Conservation (phyloP, 1,139 yeast species). For the Ogataea hybrid region DNA sequence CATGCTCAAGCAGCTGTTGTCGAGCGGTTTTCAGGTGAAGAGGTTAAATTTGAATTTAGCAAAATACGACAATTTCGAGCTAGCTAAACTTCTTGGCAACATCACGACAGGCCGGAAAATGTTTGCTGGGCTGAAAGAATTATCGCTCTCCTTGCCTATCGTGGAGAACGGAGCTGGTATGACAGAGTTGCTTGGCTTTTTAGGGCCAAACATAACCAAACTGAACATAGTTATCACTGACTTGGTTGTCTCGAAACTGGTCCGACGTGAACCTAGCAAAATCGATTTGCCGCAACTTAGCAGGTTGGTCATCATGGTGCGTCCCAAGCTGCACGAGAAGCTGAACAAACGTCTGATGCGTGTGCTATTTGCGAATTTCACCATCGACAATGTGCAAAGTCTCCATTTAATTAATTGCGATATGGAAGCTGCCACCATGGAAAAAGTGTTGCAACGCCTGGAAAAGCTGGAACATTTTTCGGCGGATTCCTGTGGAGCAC, state of each 20-base stretch:
- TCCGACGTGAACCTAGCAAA: background rate
- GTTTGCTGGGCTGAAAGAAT: constrained; percentile 11
- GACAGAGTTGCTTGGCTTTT: constrained; percentile 8
- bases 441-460: background rate
- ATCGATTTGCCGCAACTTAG: background rate
- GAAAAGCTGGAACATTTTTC: constrained; percentile 1
- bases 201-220: constrained; percentile 8
- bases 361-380: constrained; percentile 1
- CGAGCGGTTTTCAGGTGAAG: constrained; percentile 8
- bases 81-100: constrained; percentile 6
- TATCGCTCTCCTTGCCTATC: constrained; percentile 16
- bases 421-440: background rate
- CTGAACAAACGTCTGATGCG: constrained; percentile 1
- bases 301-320: constrained; percentile 3
- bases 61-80: constrained; percentile 8
- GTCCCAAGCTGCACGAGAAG: constrained; percentile 7
- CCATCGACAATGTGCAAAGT: background rate
- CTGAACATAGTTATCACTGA: constrained; percentile 11
- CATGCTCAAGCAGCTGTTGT: constrained; percentile 20
- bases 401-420: constrained; percentile 12
- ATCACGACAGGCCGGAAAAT: constrained; percentile 11
- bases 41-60: constrained; percentile 8
- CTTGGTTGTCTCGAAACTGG: constrained; percentile 3
- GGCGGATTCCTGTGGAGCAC: constrained; percentile 8
- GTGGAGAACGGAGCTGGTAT: constrained; percentile 15